These are phyloP conservation scores for Fraxinus anomala DNA, from an alignment of 257 asterid species.

Conservation along the genomic window DNA sequence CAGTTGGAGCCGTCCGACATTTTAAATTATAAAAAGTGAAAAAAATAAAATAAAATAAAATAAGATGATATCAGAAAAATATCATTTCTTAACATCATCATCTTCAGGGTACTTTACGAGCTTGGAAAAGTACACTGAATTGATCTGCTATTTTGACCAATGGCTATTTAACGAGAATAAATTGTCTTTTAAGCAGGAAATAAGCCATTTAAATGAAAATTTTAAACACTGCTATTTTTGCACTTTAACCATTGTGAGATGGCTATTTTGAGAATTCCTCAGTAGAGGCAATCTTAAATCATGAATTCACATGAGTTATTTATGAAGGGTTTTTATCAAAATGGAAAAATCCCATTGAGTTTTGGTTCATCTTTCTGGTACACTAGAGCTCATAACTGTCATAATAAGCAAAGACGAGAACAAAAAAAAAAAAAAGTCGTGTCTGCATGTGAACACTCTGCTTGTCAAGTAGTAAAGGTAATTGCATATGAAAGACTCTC, in stretches of 20 bases:
- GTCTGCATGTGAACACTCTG: not conserved
- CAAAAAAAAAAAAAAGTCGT: too few relatives aligned
- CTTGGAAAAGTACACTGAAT: not conserved
- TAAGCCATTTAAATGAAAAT: not conserved
- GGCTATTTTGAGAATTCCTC: not conserved
- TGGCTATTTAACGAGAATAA: not conserved
- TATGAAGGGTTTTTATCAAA: not conserved
- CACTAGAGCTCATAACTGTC: not conserved
- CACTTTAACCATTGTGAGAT: not conserved
- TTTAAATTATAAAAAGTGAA: not conserved
- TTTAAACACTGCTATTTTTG: not conserved
- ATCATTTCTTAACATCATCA: too few relatives aligned
- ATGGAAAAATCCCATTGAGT: not conserved
- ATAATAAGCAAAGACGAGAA: not conserved
- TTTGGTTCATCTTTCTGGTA: not conserved
- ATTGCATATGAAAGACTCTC: not conserved
- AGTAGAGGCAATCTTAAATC: not conserved
- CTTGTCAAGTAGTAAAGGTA: not conserved
- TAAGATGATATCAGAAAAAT: too few relatives aligned
- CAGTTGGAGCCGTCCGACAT: slow-evolving; percentile 2
- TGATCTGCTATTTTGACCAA: not conserved
- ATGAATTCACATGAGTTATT: not conserved
- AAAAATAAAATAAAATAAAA: too few relatives aligned
- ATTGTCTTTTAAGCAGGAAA: not conserved
- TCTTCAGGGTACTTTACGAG: not conserved